phyloP scores from a whole-genome alignment of 495 filamentous ascomycete species.

The Xylaria acuta region DNA sequence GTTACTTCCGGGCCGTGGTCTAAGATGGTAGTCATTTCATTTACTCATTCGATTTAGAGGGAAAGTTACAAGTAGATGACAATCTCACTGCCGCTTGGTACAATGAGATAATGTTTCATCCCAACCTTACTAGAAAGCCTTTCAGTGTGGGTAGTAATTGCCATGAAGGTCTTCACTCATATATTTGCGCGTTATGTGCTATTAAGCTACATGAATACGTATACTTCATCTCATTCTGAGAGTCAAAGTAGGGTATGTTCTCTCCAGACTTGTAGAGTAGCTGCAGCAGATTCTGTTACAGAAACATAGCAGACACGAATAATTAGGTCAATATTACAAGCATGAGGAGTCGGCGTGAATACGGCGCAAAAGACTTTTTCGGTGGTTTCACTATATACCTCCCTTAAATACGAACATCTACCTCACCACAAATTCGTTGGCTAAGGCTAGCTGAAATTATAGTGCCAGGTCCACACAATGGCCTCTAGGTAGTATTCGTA shows the following conservation, averaged over 20 bases:
- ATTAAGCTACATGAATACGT: not conserved
- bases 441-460: not conserved
- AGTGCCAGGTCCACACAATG: not conserved
- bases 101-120: not conserved
- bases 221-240: not conserved
- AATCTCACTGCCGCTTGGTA: not conserved
- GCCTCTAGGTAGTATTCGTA: not conserved
- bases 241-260: not conserved
- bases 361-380: not conserved
- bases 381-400: not conserved
- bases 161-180: not conserved
- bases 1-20: not conserved
- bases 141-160: not conserved
- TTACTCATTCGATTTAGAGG: not conserved
- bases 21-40: not conserved
- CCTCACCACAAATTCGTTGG: not conserved
- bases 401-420: not conserved
- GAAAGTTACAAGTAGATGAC: not conserved
- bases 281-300: not conserved
- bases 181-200: not conserved
- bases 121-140: not conserved
- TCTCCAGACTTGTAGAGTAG: not conserved
- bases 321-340: not conserved
- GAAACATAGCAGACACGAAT: not conserved
- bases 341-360: not conserved